Evolutionary conservation across 139 green algal species (phyloP).

Genomic region (Chlorella sp.): DNA sequence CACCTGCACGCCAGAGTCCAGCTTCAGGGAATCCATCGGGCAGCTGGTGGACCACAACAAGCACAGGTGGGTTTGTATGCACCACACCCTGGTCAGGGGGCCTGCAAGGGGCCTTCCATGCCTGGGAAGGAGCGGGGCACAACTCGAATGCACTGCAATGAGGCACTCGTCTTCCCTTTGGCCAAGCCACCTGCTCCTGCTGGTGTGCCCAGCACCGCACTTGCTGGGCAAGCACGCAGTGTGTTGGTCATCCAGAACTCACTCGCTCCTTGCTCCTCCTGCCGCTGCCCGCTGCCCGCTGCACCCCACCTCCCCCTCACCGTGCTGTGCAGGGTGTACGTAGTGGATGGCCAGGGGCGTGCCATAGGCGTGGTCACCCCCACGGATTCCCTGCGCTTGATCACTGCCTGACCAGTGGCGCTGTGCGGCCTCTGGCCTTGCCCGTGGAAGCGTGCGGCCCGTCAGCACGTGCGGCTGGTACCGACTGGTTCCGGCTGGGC

Average conservation of each 20-base stretch:
- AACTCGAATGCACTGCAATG: too few relatives aligned
- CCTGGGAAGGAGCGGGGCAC: not conserved
- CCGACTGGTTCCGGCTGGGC: not conserved
- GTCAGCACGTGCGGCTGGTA: not conserved
- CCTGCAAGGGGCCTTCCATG: not conserved
- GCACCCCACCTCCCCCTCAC: not conserved
- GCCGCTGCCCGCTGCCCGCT: not conserved
- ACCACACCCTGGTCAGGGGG: not conserved
- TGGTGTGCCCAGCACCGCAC: not conserved
- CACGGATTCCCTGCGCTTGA: constrained; percentile 41
- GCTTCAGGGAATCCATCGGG: constrained; percentile 10
- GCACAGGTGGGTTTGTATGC: constrained; percentile 10
- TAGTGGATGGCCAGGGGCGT: constrained; percentile 18
- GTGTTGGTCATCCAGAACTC: not conserved
- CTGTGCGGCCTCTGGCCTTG: not conserved
- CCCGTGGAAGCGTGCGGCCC: not conserved
- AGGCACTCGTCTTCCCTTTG: too few relatives aligned
- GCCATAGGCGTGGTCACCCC: constrained; percentile 39
- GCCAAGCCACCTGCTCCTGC: not conserved
- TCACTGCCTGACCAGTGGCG: not conserved
- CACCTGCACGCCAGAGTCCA: not conserved
- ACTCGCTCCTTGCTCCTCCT: not conserved
- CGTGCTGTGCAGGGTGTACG: constrained; percentile 15
- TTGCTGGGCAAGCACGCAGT: too few relatives aligned
- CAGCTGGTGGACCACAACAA: constrained; percentile 40